These are phyloP conservation scores for Neurospora sp. DNA, from an alignment of 2,329 filamentous ascomycete genomes.

Conservation along the genomic window DNA sequence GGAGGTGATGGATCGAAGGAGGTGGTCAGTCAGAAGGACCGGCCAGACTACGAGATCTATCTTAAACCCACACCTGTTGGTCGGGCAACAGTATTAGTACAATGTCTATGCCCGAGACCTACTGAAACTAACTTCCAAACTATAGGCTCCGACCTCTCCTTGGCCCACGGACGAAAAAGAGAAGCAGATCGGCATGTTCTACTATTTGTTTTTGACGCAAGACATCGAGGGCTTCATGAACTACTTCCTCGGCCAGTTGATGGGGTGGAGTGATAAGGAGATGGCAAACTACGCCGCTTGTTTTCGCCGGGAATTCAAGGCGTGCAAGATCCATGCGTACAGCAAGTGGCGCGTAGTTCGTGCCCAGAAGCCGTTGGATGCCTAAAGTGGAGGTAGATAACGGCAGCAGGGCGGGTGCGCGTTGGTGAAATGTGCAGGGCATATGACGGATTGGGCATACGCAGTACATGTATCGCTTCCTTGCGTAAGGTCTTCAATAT, in stretches of 20 bases:
- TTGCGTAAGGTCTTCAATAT: background rate
- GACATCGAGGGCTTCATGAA: constrained; percentile 11
- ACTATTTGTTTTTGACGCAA: constrained; percentile 1
- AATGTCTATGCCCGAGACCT: background rate
- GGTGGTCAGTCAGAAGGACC: background rate
- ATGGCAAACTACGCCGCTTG: background rate
- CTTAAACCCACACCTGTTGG: background rate
- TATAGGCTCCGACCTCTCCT: constrained; percentile 25
- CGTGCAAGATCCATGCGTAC: constrained; percentile 25
- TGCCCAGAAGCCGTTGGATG: constrained; percentile 24
- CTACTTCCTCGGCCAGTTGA: constrained; percentile 6
- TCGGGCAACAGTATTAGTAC: background rate
- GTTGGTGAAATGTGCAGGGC: background rate
- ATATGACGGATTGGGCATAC: background rate
- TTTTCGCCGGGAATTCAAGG: constrained; percentile 18
- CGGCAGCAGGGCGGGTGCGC: background rate
- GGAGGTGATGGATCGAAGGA: background rate
- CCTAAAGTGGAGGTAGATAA: background rate
- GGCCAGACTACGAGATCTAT: background rate
- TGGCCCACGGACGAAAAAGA: constrained; percentile 7
- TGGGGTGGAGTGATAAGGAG: constrained; percentile 7
- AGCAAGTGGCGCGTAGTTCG: constrained; percentile 26
- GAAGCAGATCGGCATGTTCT: constrained; percentile 9
- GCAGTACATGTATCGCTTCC: background rate
- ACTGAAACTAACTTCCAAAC: background rate